Conservation (phyloP, 257 asterid species). For the Plantago elongata region DNA sequence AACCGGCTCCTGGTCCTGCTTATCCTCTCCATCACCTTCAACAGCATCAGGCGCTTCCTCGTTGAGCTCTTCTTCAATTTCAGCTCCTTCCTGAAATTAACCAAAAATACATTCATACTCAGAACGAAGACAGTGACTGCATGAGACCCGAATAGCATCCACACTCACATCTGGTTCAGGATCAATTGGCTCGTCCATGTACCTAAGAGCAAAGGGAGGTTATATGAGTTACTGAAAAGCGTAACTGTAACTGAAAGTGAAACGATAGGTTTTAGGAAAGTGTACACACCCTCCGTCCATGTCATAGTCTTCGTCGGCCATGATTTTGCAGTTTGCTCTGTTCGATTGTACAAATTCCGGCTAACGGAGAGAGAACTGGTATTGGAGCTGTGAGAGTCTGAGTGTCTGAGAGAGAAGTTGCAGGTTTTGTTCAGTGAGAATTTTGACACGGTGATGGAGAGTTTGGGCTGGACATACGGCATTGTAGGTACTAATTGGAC, state of each 20-base stretch:
- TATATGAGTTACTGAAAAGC: background rate
- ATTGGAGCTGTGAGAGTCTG: too few species aligned
- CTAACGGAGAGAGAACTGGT: too few species aligned
- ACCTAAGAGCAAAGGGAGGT: conserved; percentile 29
- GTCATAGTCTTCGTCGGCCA: conserved; percentile 93
- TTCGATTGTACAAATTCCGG: too few species aligned
- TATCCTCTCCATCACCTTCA: too few species aligned
- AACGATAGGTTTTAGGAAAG: background rate
- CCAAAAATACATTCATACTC: background rate
- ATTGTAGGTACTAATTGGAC: too few species aligned
- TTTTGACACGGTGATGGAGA: too few species aligned
- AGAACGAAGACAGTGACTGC: background rate
- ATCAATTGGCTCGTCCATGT: conserved; percentile 81
- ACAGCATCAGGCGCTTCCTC: conserved; percentile 57
- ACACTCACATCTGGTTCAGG: conserved; percentile 73
- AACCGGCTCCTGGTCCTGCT: too few species aligned
- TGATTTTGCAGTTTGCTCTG: conserved; percentile 7
- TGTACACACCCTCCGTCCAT: conserved; percentile 55
- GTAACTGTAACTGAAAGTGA: conserved; percentile 18
- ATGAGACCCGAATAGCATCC: background rate
- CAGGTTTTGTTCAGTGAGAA: too few species aligned
- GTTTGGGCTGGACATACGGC: too few species aligned
- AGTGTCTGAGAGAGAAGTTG: too few species aligned
- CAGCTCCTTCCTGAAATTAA: conserved; percentile 67
- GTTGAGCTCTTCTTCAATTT: conserved; percentile 55